Percentiles rank a stretch among this genome's conserved stretches.
phyloP scores from a whole-genome alignment of 768 basidiomycete species.

The Psilocybe tampanensis region DNA sequence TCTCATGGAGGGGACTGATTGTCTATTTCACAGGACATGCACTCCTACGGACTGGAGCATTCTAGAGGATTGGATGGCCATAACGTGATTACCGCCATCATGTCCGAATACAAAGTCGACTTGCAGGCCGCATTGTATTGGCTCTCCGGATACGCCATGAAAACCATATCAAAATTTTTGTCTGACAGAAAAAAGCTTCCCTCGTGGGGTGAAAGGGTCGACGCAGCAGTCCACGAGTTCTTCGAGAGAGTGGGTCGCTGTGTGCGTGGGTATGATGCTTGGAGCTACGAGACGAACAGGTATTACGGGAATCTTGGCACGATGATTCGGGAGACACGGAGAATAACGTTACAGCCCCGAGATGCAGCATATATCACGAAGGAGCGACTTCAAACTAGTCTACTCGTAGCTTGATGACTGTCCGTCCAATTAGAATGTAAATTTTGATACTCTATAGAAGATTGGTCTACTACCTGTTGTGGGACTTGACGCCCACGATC shows the following conservation, averaged over 20 bases:
- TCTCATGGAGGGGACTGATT: not conserved
- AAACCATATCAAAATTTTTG: conserved; percentile 39
- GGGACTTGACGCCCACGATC: too few relatives aligned
- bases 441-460: too few relatives aligned
- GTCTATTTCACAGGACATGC: conserved; percentile 23
- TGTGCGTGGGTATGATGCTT: conserved; percentile 50
- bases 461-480: too few relatives aligned
- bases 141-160: conserved; percentile 37
- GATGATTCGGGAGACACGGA: conserved; percentile 14
- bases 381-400: conserved; percentile 12
- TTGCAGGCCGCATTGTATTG: conserved; percentile 43
- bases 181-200: conserved; percentile 35
- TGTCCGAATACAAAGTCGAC: conserved; percentile 43
- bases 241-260: conserved; percentile 52
- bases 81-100: conserved; percentile 56
- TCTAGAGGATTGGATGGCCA: conserved; percentile 35
- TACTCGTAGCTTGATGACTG: not conserved
- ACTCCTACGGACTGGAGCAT: conserved; percentile 33
- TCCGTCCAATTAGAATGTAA: too few relatives aligned
- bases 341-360: conserved; percentile 14
- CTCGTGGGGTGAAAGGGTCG: conserved; percentile 44
- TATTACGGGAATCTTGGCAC: conserved; percentile 38
- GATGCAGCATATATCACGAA: conserved; percentile 21
- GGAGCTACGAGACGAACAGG: conserved; percentile 51
- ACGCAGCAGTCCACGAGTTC: conserved; percentile 36